Base-by-base conservation (phyloP, 1,284 basidiomycete species). In the Fomitopsis schrenkii region DNA sequence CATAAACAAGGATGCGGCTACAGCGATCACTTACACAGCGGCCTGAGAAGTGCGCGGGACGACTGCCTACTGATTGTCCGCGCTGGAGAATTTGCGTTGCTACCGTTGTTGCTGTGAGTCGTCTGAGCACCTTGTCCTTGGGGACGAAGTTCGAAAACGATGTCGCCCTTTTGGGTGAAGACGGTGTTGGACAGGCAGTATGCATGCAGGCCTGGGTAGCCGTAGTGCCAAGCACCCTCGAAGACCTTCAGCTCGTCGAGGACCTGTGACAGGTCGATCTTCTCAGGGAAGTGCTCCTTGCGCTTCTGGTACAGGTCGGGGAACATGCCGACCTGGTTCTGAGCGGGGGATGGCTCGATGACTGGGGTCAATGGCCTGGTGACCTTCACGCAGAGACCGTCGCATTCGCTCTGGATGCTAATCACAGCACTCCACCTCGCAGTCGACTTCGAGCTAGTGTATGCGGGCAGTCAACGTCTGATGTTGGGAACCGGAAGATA, bases 151-250 rank as follows among this genome's bases (percentile, higher is more conserved):
- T 75, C 72, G 60, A 76, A 72, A 10, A 76, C 60, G 4, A 76
- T 62, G 57, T 76, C 74, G 5, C 74, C 74, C 30, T 66, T 58
- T 22, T 46, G 36, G 64, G 70, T 73, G 68, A 75, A 75, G n/a
- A 69, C 68, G 2, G 75, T 74, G 60, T 70, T 72, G 10, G 69
- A 63, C 44, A 75, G 66, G 30, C 63, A 64, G 64, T 69, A 73
- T 22, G 70, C 64, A 26, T 64, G 61, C n/a, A 68, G 55, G 10
- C 66, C 66, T 7, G 71, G 67, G 57, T 70, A 72, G 41, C 68
- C 68, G 54, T 69, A 70, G 33, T 69, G 62, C 72, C 73, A 76
- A 9, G 62, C 61, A 57, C 72, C 72, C 58, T 73, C 70, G 63
- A 76, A 71, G 44, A 62, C 63, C 52, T 64, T 64, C 57, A 75